Percentiles rank a stretch among this genome's conserved stretches.
phyloP scores from a whole-genome alignment of 768 basidiomycete genomes.

The Leccinum aurantiacum region DNA sequence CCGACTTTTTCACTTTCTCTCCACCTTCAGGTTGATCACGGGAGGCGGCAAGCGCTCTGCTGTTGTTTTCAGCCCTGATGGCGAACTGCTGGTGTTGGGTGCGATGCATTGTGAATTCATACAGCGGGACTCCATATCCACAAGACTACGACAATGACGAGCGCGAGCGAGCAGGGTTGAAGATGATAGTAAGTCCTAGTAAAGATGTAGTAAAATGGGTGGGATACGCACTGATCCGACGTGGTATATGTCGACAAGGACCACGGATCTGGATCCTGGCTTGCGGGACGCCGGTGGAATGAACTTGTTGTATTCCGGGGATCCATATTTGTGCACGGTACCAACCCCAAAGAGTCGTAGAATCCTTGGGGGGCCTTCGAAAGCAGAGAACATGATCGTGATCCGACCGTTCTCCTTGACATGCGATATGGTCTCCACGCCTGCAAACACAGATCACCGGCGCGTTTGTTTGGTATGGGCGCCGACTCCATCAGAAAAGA shows the following conservation, averaged over 20 bases:
- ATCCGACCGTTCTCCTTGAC: slow-evolving; percentile 62
- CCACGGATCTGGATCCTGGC: slow-evolving; percentile 59
- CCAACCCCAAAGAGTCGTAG: slow-evolving; percentile 59
- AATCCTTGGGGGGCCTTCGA: slow-evolving; percentile 61
- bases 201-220: neutral
- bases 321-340: slow-evolving; percentile 60
- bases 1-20: neutral
- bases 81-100: slow-evolving; percentile 45
- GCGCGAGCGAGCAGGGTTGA: too few species aligned
- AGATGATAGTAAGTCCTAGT: neutral
- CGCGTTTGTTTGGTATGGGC: neutral
- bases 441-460: slow-evolving; percentile 26
- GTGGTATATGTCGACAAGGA: slow-evolving; percentile 61
- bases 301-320: slow-evolving; percentile 55
- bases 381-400: slow-evolving; percentile 61
- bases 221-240: slow-evolving; percentile 43
- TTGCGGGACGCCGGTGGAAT: slow-evolving; percentile 48
- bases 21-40: neutral
- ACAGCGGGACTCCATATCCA: slow-evolving; percentile 64
- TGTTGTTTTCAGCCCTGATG: slow-evolving; percentile 41
- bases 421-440: slow-evolving; percentile 61
- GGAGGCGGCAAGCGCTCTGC: slow-evolving; percentile 28
- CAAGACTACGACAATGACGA: slow-evolving; percentile 49
- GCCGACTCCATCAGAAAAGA: too few species aligned
- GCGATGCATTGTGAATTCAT: slow-evolving; percentile 57